These are phyloP conservation scores for Russula olivacea DNA, from an alignment of 768 basidiomycete genomes.

Conservation along the genomic window DNA sequence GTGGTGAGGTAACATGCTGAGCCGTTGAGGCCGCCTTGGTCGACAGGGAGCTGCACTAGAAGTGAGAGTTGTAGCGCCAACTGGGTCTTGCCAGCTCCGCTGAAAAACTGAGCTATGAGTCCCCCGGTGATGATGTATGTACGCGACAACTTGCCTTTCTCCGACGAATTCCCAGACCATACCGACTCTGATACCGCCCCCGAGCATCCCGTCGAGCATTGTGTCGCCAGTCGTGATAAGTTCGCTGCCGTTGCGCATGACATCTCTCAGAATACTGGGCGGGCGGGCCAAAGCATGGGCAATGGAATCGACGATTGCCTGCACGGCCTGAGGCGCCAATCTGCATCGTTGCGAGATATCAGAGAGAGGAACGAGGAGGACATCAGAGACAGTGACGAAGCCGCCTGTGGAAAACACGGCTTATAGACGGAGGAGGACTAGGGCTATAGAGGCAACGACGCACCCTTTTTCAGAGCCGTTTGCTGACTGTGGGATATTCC, in stretches of 20 bases:
- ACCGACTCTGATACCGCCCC: conserved; percentile 73
- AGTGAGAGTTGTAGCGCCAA: conserved; percentile 80
- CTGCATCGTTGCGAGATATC: conserved; percentile 55
- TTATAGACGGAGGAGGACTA: not conserved
- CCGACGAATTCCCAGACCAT: conserved; percentile 86
- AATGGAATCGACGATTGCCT: conserved; percentile 45
- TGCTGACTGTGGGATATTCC: conserved; percentile 10
- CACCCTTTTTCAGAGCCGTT: conserved; percentile 15
- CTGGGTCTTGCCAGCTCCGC: conserved; percentile 94
- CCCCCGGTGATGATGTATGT: not conserved
- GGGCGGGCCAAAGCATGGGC: conserved; percentile 40
- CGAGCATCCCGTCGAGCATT: conserved; percentile 59
- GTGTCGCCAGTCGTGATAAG: conserved; percentile 70
- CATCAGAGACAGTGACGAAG: conserved; percentile 42
- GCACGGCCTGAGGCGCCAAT: conserved; percentile 45
- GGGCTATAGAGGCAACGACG: not conserved
- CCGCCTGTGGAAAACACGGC: conserved; percentile 37
- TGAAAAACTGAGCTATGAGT: conserved; percentile 31
- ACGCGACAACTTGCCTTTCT: conserved; percentile 58
- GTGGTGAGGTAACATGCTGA: conserved; percentile 76
- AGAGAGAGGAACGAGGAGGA: conserved; percentile 43
- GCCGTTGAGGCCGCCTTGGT: conserved; percentile 54
- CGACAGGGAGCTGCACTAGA: conserved; percentile 61
- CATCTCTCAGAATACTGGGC: conserved; percentile 39
- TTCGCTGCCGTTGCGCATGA: conserved; percentile 36